phyloP scores from a whole-genome alignment of 495 filamentous ascomycete genomes.

The Tuber umbilicatum region DNA sequence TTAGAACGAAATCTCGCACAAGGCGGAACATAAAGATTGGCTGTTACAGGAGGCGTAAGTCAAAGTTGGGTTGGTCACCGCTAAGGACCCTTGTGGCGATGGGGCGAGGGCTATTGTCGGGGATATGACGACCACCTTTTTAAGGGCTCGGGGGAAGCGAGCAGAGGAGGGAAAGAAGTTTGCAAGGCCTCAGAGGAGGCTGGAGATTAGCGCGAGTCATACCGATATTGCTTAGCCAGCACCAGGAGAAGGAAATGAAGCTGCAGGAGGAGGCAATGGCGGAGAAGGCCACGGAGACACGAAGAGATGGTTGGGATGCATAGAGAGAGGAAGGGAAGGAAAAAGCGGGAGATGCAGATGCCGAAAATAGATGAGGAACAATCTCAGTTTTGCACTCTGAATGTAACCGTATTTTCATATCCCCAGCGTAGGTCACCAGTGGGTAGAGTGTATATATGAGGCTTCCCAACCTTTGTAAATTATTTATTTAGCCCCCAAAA shows the following conservation, averaged over 20 bases:
- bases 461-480: background rate
- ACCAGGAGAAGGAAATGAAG: no score
- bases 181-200: background rate
- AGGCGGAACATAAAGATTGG: conserved; percentile 52
- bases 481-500: background rate
- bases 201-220: no score
- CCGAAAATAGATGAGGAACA: background rate
- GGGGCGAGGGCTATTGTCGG: conserved; percentile 37
- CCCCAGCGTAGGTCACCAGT: background rate
- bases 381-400: background rate
- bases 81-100: conserved; percentile 23
- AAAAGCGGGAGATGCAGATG: background rate
- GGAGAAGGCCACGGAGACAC: background rate
- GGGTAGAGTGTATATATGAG: background rate
- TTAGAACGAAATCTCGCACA: no score
- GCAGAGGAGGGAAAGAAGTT: background rate
- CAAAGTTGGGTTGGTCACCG: conserved; percentile 34
- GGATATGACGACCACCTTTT: background rate
- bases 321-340: background rate
- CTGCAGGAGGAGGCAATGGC: background rate
- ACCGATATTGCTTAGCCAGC: no score
- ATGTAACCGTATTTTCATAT: background rate
- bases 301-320: background rate
- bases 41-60: conserved; percentile 12
- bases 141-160: conserved; percentile 2